phyloP scores from a whole-genome alignment of 352 stramenopile genomes.

The Globisporangium barbulae region DNA sequence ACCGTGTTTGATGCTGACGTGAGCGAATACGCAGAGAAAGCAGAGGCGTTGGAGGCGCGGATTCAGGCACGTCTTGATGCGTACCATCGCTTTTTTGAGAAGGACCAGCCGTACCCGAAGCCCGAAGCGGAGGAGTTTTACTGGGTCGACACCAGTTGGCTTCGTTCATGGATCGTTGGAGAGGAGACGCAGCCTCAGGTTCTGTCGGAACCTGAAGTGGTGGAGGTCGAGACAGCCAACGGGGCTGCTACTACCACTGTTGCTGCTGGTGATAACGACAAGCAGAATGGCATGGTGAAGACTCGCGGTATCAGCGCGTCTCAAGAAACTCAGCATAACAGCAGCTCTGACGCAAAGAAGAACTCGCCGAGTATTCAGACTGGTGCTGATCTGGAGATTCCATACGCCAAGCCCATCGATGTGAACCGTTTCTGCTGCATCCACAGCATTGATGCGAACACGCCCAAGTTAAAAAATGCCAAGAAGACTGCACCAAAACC shows the following conservation, averaged over 20 bases:
- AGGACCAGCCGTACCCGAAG: conserved; percentile 38
- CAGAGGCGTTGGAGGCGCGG: conserved; percentile 40
- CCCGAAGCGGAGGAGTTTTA: conserved; percentile 40
- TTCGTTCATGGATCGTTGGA: conserved; percentile 60
- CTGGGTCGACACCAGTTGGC: conserved; percentile 70
- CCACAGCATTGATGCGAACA: conserved; percentile 27
- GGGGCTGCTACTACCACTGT: neutral
- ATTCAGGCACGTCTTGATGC: conserved; percentile 50
- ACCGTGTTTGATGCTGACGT: conserved; percentile 47
- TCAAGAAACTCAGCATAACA: conserved; percentile 8
- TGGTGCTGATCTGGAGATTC: conserved; percentile 34
- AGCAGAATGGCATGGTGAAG: conserved; percentile 8
- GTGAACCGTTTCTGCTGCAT: conserved; percentile 44
- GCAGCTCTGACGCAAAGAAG: neutral
- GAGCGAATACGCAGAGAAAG: conserved; percentile 38
- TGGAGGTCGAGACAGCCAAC: conserved; percentile 4
- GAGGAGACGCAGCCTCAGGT: conserved; percentile 29
- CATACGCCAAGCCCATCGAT: conserved; percentile 52
- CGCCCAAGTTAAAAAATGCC: neutral
- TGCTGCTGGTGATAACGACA: conserved; percentile 13
- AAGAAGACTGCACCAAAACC: conserved; percentile 2
- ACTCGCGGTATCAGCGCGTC: neutral
- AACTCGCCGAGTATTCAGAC: conserved; percentile 2
- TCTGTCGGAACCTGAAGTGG: neutral
- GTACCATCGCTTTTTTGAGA: conserved; percentile 64